Conservation (phyloP, 1,139 yeast genomes). For the Protomyces gravidus region DNA sequence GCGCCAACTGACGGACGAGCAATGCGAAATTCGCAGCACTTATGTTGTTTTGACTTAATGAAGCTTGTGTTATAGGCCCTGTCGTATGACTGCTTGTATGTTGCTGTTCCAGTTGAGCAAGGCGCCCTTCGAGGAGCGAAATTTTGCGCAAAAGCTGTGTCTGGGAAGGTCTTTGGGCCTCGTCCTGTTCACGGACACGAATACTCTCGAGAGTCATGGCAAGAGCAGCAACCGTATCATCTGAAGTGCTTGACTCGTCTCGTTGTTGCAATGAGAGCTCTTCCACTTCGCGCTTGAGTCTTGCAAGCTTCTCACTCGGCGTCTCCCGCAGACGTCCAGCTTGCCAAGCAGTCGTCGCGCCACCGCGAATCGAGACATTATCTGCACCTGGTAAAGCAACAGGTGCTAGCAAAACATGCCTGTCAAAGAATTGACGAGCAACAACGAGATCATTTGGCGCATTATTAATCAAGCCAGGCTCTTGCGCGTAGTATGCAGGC, state of each 20-base stretch:
- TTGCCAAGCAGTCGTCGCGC: not conserved
- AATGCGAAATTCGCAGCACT: not conserved
- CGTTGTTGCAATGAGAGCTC: not conserved
- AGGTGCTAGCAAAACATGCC: not conserved
- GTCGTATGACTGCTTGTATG: not conserved
- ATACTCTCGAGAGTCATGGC: not conserved
- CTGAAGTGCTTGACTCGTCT: not conserved
- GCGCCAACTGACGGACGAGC: not conserved
- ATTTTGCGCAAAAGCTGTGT: not conserved
- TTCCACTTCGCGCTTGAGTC: not conserved
- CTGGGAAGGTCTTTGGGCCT: not conserved
- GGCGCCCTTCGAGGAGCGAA: not conserved
- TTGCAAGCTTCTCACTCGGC: not conserved
- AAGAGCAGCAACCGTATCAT: not conserved
- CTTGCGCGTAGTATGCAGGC: not conserved
- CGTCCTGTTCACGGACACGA: not conserved
- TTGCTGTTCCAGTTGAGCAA: not conserved
- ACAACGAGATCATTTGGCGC: not conserved
- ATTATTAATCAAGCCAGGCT: not conserved
- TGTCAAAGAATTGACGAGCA: not conserved
- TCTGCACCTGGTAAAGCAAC: not conserved
- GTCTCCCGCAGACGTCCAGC: not conserved
- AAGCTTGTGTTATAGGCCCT: not conserved
- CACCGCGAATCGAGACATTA: not conserved
- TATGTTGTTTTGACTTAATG: not conserved